A percentile compares a stretch with the other conserved stretches of the same genome.
phyloP scores from a whole-genome alignment of 2,329 filamentous ascomycete species.

The Diaporthe sp. region DNA sequence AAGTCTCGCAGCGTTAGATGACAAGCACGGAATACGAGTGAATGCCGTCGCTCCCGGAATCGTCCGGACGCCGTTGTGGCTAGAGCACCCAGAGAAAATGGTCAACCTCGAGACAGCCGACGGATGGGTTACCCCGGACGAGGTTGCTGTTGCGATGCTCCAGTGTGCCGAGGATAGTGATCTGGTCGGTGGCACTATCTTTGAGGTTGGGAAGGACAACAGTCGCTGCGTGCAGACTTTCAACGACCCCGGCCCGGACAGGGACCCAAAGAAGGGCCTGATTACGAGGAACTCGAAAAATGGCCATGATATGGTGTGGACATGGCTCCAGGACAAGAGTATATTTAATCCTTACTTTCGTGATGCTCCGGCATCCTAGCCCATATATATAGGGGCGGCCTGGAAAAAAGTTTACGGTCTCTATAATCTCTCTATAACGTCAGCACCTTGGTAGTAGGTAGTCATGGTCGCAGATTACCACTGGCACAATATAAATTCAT shows the following conservation, averaged over 20 bases:
- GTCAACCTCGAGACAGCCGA: constrained; percentile 53
- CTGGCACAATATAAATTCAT: not conserved
- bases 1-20: constrained; percentile 55
- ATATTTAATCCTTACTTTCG: no score
- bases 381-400: no score
- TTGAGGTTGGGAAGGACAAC: constrained; percentile 55
- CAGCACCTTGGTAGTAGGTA: not conserved
- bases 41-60: constrained; percentile 60
- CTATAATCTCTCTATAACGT: not conserved
- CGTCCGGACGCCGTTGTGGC: constrained; percentile 61
- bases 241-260: constrained; percentile 57
- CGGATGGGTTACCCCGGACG: constrained; percentile 57
- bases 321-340: constrained; percentile 45
- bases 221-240: constrained; percentile 51
- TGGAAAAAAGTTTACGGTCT: no score
- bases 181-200: constrained; percentile 55
- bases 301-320: constrained; percentile 48
- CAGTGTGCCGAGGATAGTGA: constrained; percentile 52
- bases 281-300: constrained; percentile 48
- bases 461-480: not conserved
- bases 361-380: no score
- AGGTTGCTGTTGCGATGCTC: constrained; percentile 61
- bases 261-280: constrained; percentile 47
- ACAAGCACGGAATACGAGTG: constrained; percentile 53
- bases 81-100: constrained; percentile 60